Conservation (phyloP, 495 filamentous ascomycete genomes). For the Aspergillus bridgeri region DNA sequence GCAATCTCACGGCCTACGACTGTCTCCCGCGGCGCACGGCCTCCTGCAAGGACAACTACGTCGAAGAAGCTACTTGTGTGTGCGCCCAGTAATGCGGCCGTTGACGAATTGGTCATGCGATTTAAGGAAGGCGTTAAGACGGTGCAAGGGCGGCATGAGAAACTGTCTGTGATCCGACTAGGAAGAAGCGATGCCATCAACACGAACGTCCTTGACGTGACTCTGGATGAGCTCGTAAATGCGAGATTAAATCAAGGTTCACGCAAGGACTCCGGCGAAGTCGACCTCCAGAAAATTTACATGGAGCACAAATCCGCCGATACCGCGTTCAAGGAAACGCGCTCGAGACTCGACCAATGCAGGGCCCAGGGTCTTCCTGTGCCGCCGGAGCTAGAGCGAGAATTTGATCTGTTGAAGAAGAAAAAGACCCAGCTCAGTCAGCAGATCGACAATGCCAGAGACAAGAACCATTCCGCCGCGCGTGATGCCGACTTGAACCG, state of each 20-base stretch:
- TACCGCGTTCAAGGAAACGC: constrained; percentile 60
- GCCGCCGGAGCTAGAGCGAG: constrained; percentile 62
- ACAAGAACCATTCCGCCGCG: constrained; percentile 69
- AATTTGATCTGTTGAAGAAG: constrained; percentile 72
- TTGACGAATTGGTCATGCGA: constrained; percentile 92
- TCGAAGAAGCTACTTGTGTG: constrained; percentile 89
- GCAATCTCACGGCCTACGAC: constrained; percentile 48
- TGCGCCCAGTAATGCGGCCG: constrained; percentile 94
- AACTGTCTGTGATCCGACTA: constrained; percentile 82
- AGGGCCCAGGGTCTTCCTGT: constrained; percentile 58
- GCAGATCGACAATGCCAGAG: constrained; percentile 79
- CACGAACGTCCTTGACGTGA: constrained; percentile 82
- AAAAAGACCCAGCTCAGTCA: constrained; percentile 71
- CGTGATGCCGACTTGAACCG: constrained; percentile 83
- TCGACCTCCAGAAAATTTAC: constrained; percentile 73
- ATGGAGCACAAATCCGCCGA: constrained; percentile 77
- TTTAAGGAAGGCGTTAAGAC: constrained; percentile 87
- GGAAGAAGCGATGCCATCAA: constrained; percentile 94
- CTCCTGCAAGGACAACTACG: constrained; percentile 26
- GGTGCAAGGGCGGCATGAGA: constrained; percentile 62
- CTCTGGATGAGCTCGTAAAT: constrained; percentile 86
- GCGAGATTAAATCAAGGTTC: constrained; percentile 54
- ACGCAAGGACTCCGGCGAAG: constrained; percentile 41
- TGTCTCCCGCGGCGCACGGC: constrained; percentile 15
- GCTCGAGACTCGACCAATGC: constrained; percentile 67